A percentile compares a stretch with the other conserved stretches of the same genome.
These are phyloP conservation scores for Talaromyces trachyspermus DNA, from an alignment of 495 filamentous ascomycete genomes.

Conservation along the genomic window DNA sequence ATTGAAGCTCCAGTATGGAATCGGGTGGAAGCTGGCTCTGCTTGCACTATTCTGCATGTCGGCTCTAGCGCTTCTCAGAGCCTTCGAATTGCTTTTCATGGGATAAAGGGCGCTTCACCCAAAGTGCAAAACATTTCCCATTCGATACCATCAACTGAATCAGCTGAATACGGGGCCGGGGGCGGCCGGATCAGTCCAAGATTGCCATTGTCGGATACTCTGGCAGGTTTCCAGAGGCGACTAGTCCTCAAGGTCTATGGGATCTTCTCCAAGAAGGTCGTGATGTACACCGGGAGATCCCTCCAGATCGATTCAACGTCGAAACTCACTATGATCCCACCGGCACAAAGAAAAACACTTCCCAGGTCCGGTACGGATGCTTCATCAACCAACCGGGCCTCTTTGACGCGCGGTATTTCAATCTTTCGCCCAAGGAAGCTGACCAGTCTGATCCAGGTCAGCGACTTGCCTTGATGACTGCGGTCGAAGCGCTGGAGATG, in stretches of 20 bases:
- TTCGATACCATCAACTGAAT: too few relatives aligned
- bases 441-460: conserved; percentile 71
- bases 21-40: too few relatives aligned
- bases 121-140: too few relatives aligned
- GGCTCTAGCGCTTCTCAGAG: too few relatives aligned
- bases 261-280: conserved; percentile 25
- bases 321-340: conserved; percentile 30
- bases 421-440: conserved; percentile 42
- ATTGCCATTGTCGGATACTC: conserved; percentile 73
- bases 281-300: conserved; percentile 30
- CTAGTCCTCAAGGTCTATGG: conserved; percentile 42
- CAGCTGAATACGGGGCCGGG: too few relatives aligned
- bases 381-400: conserved; percentile 30
- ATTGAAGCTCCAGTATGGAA: too few relatives aligned
- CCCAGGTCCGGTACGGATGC: conserved; percentile 25
- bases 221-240: conserved; percentile 63
- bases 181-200: conserved; percentile 26
- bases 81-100: too few relatives aligned
- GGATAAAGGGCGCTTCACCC: too few relatives aligned
- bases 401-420: conserved; percentile 31
- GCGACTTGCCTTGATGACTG: conserved; percentile 60
- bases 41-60: too few relatives aligned
- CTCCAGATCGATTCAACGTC: conserved; percentile 33
- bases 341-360: conserved; percentile 28
- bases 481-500: conserved; percentile 74